Percentiles rank a stretch among this genome's conserved stretches.
Evolutionary conservation across 805 yeast genomes (phyloP).

Genomic region (Candida ortonii): DNA sequence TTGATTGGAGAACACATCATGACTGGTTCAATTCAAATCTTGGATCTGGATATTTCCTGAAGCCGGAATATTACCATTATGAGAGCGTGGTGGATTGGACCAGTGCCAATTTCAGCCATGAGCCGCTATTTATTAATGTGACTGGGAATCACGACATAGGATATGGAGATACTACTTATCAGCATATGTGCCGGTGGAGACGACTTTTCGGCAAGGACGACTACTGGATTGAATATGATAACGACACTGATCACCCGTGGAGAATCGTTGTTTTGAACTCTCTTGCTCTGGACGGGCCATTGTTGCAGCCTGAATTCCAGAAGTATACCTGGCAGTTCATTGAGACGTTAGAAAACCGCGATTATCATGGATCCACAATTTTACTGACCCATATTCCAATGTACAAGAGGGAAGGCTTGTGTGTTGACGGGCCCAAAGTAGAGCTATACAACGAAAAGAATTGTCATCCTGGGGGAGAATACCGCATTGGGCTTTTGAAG

Average conservation of each 20-base stretch:
- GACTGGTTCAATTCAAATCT: slow-evolving; percentile 32
- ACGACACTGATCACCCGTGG: slow-evolving; percentile 68
- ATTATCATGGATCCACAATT: slow-evolving; percentile 75
- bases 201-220: slow-evolving; percentile 80
- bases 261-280: slow-evolving; percentile 86
- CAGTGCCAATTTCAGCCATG: slow-evolving; percentile 36
- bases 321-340: slow-evolving; percentile 73
- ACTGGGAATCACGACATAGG: slow-evolving; percentile 98
- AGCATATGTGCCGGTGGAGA: slow-evolving; percentile 78
- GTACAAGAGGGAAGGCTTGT: slow-evolving; percentile 75
- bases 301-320: slow-evolving; percentile 67
- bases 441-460: slow-evolving; percentile 53
- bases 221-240: slow-evolving; percentile 69
- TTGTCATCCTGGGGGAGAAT: slow-evolving; percentile 51
- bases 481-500: slow-evolving; percentile 66
- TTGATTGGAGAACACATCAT: slow-evolving; percentile 52
- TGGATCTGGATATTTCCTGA: slow-evolving; percentile 31
- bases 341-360: slow-evolving; percentile 49
- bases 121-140: slow-evolving; percentile 73
- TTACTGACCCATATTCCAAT: slow-evolving; percentile 88
- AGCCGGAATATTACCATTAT: slow-evolving; percentile 43
- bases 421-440: slow-evolving; percentile 82
- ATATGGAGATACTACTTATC: slow-evolving; percentile 92
- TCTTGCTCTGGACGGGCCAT: slow-evolving; percentile 86
- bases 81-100: slow-evolving; percentile 69